Percentiles rank a stretch among this genome's conserved stretches.
Conservation (phyloP, 2,329 filamentous ascomycete genomes). For the Ceratocystiopsis minuta region DNA sequence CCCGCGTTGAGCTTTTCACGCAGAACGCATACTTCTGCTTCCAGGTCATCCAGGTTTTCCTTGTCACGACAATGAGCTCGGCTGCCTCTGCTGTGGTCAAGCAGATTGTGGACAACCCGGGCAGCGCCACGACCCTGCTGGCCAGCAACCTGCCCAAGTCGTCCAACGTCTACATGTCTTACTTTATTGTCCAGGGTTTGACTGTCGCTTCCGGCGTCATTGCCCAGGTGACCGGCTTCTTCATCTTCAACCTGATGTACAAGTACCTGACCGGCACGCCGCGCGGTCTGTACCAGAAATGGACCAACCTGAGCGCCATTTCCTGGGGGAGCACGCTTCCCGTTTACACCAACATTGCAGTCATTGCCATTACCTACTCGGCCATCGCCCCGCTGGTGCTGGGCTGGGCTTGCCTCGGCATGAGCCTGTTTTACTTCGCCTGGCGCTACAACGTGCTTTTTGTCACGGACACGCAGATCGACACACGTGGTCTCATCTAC, state of each 20-base stretch:
- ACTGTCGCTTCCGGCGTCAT: constrained; percentile 58
- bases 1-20: constrained; percentile 70
- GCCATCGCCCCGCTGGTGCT: constrained; percentile 71
- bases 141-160: constrained; percentile 60
- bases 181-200: constrained; percentile 84
- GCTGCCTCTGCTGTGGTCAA: constrained; percentile 54
- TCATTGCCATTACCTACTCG: constrained; percentile 65
- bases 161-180: constrained; percentile 89
- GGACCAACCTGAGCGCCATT: constrained; percentile 53
- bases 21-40: constrained; percentile 87
- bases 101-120: constrained; percentile 45
- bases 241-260: constrained; percentile 57
- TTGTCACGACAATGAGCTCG: constrained; percentile 65
- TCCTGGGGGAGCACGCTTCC: constrained; percentile 76
- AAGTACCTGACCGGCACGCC: constrained; percentile 61
- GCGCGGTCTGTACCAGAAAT: constrained; percentile 60
- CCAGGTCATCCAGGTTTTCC: constrained; percentile 73
- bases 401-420: constrained; percentile 62
- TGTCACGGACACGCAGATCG: constrained; percentile 60
- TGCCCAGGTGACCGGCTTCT: constrained; percentile 51
- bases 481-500: constrained; percentile 85
- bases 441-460: constrained; percentile 81
- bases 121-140: constrained; percentile 42
- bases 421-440: constrained; percentile 66
- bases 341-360: constrained; percentile 62